Percentiles rank a stretch among this genome's conserved stretches.
Evolutionary conservation across 441 rosid species (phyloP).

Genomic region (Caryocar brasiliense): DNA sequence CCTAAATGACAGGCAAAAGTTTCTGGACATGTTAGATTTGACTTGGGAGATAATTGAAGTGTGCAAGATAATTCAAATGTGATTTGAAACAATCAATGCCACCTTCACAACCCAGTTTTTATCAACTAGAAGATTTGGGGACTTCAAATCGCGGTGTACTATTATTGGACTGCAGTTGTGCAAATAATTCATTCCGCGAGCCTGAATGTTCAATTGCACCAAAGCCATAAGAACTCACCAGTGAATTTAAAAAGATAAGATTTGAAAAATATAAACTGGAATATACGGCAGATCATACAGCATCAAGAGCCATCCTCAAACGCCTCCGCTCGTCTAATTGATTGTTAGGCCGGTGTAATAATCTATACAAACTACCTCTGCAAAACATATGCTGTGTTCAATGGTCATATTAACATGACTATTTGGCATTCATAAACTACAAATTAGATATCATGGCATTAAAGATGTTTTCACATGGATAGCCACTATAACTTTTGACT

Average conservation of each 20-base stretch:
- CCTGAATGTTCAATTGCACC: conserved; percentile 39
- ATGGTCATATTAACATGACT: neutral
- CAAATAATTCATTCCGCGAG: conserved; percentile 96
- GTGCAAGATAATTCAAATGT: neutral
- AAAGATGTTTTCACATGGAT: too few species aligned
- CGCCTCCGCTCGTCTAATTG: conserved; percentile 91
- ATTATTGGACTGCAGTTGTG: conserved; percentile 78
- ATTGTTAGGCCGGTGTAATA: conserved; percentile 82
- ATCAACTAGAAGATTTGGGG: conserved; percentile 94
- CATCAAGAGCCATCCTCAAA: conserved; percentile 88
- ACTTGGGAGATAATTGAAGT: conserved; percentile 1
- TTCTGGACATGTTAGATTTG: conserved; percentile 5
- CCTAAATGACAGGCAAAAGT: conserved; percentile 31
- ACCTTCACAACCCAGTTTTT: conserved; percentile 97
- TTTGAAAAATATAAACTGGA: neutral
- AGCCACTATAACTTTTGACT: too few species aligned
- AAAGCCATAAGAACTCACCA: conserved; percentile 7
- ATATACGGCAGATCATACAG: conserved; percentile 41
- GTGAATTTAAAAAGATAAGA: conserved; percentile 8
- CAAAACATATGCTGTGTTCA: conserved; percentile 22
- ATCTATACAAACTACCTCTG: conserved; percentile 96
- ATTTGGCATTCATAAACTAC: neutral
- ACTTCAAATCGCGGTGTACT: conserved; percentile 90
- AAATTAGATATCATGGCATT: too few species aligned
- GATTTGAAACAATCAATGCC: conserved; percentile 5